Evolutionary conservation across 1,284 basidiomycete genomes (phyloP).

Genomic region (Mycosarcoma mackinlayi): DNA sequence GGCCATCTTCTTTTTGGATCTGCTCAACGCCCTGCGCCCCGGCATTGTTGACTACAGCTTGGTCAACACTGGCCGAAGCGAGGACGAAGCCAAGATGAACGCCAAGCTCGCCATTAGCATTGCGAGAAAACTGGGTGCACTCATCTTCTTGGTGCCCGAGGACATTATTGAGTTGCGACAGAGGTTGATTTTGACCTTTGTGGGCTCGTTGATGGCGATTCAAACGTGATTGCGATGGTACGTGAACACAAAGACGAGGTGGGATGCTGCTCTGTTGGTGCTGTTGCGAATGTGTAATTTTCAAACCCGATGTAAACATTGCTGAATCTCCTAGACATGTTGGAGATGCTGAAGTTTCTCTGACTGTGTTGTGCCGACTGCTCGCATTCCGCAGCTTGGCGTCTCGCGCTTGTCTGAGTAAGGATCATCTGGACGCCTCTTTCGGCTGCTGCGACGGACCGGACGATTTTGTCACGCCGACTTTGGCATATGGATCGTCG

Average conservation of each 20-base stretch:
- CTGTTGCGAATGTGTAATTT: no score
- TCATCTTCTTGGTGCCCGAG: constrained; percentile 98
- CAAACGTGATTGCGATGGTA: no score
- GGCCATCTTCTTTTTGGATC: constrained; percentile 91
- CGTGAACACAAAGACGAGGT: neutral
- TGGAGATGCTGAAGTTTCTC: no score
- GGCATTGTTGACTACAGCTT: constrained; percentile 93
- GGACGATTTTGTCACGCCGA: constrained; percentile 69
- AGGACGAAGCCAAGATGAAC: constrained; percentile 91
- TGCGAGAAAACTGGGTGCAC: constrained; percentile 93
- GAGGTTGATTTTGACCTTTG: constrained; percentile 72
- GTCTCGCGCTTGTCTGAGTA: no score
- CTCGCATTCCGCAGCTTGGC: no score
- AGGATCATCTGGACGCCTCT: no score
- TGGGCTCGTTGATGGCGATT: constrained; percentile 71
- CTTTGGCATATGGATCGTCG: constrained; percentile 88
- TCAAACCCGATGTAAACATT: no score
- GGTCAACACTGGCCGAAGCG: constrained; percentile 77
- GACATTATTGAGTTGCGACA: constrained; percentile 71
- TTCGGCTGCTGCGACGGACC: no score
- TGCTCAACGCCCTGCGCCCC: constrained; percentile 88
- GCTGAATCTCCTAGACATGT: no score
- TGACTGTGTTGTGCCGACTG: no score
- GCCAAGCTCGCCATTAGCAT: constrained; percentile 91
- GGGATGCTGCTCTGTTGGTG: no score